These are phyloP conservation scores for Didymosphaeria variabile DNA, from an alignment of 2,329 filamentous ascomycete species.

Conservation along the genomic window DNA sequence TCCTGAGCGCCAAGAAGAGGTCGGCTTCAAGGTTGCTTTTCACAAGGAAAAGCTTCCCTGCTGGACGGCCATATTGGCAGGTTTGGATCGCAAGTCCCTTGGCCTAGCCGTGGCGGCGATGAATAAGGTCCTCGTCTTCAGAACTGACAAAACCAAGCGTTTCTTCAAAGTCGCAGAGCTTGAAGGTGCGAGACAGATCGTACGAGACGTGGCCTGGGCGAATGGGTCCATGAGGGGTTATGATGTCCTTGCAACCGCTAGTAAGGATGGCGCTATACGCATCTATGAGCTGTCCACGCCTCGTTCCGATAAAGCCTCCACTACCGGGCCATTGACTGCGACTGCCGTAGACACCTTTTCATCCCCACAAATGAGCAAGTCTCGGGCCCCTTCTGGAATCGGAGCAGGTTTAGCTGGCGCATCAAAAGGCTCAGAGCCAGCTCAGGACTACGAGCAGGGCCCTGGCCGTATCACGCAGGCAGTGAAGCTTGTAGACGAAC, in stretches of 20 bases:
- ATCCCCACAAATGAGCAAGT: conserved; percentile 34
- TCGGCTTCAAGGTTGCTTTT: conserved; percentile 84
- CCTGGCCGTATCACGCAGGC: conserved; percentile 73
- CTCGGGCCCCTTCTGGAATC: conserved; percentile 59
- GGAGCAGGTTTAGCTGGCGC: conserved; percentile 61
- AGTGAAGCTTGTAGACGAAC: conserved; percentile 69
- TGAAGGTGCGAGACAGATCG: conserved; percentile 75
- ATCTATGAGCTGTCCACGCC: conserved; percentile 82
- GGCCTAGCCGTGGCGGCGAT: conserved; percentile 87
- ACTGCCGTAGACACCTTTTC: conserved; percentile 29
- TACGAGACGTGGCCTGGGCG: conserved; percentile 91
- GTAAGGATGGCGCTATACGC: conserved; percentile 87
- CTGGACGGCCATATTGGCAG: conserved; percentile 78
- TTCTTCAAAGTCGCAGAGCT: conserved; percentile 88
- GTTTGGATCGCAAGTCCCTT: conserved; percentile 81
- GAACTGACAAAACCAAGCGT: conserved; percentile 76
- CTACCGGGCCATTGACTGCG: conserved; percentile 30
- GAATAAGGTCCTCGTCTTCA: conserved; percentile 82
- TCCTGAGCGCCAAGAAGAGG: conserved; percentile 83
- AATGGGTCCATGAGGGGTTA: conserved; percentile 89
- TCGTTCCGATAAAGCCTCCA: conserved; percentile 53
- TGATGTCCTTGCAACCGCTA: conserved; percentile 89
- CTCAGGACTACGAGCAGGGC: conserved; percentile 64
- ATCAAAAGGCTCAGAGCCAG: conserved; percentile 54
- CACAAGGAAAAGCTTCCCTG: conserved; percentile 87